Base-by-base conservation (phyloP, 2,329 filamentous ascomycete species). In the Didymella segeticola region DNA sequence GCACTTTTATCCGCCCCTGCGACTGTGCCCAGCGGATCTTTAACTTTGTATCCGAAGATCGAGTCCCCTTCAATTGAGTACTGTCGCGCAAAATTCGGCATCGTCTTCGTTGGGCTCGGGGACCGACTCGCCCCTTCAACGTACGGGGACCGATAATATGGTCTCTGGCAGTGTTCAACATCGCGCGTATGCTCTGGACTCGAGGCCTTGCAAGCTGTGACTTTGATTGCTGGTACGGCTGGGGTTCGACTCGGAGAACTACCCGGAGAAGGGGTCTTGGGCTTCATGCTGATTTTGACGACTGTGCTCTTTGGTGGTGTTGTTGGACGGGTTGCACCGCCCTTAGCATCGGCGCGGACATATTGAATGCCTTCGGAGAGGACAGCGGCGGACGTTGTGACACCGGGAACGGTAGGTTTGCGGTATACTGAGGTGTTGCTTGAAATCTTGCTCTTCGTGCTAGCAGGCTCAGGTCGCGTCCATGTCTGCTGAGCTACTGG, bases 201-300 rank as follows among this genome's bases (percentile, higher is more conserved):
- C 11, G 14, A 19, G 5, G 25, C 8, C 38, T 43, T 12, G 15
- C 43, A 37, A 1, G 15, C 2, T 5, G 33, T 20, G 7, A 45
- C n/a, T 30, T 49, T 54, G 23, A 31, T 27, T 6, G 27, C 19
- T 20, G 51, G 41, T 14, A 48, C 2, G 11, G 31, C 31, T 43
- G 31, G 17, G 12, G 8, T 26, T 38, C n/a, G n/a, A n/a, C 19
- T 43, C 7, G 30, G 11, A 2, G n/a, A n/a, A n/a, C n/a, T n/a
- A n/a, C n/a, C n/a, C n/a, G 38, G 22, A n/a, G 39, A 30, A 2
- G 25, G 31, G 1, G 9, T n/a, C 37, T 57, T 64, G 3, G 64
- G 59, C 27, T 57, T 63, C 36, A 71, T 36, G 19, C 61, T 61
- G 8, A 69, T 58, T 46, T 60, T 67, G 47, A 68, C 64, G 15